Base-by-base conservation (phyloP, 2,329 filamentous ascomycete genomes). In the Cladorrhinum sp. region DNA sequence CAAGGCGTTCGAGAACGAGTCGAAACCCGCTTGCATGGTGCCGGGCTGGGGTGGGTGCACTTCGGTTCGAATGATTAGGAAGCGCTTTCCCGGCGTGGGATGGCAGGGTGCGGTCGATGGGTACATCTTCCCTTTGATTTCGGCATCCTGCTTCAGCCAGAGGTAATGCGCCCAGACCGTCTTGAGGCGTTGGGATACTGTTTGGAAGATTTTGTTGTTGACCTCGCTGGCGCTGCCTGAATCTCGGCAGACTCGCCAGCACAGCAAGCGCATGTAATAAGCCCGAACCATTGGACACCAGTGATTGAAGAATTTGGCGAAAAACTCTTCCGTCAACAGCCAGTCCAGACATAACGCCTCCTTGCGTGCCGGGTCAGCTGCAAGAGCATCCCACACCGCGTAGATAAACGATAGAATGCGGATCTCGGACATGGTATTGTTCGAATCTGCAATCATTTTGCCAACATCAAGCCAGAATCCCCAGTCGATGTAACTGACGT, bases 281-380 rank as follows among this genome's bases (percentile, higher is more conserved):
- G 92, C 89, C 63, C 93, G 85, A 21, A 96, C 91, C 93, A 96
- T 96, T 0, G 93, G 92, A 70, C 91, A 96, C 92, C 93, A 96
- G 70, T 96, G 92, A 70, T 90, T 94, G 76, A 96, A 97, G 63
- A 92, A 87, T 63, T 85, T 86, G 70, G 90, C 86, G 72, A 96
- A 96, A 1, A 89, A 83, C 24, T 87, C 81, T 58, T 90, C 87
- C 6, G 87, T 83, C 12, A 97, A 77, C 42, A 97, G 76, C 79
- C 95, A 93, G 21, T 86, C 85, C 26, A 89, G 69, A 71, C 91
- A 96, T 18, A 96, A 72, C 14, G 82, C 77, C 60, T 83, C 80
- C 73, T 94, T 96, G 55, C 90, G 83, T 55, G 79, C 76, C 1
- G 87, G 82, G 58, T 91, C 83, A 33, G 82, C 80, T 10, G 84